Evolutionary conservation across 2,329 filamentous ascomycete genomes (phyloP), one percentile per base, ranked within the genome.

Genomic region (Colletotrichum orbiculare): DNA sequence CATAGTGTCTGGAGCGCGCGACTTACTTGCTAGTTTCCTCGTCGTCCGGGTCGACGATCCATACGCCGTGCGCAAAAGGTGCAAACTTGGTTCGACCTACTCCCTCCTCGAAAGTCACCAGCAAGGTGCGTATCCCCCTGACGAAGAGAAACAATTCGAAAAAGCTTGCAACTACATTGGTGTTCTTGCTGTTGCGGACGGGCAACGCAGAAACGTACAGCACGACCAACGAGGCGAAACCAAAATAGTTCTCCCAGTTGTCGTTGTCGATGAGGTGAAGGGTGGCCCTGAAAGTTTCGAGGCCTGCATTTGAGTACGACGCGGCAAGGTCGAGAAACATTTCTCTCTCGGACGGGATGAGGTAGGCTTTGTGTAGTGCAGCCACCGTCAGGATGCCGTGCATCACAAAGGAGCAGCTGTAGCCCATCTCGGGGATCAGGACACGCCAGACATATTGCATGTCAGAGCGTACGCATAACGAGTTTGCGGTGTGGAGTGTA

Each of bases 221-320:
- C 3, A 79, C 73, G 54, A 75, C 76, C 4, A 75, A 76, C 12
- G 79, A 79, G 60, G 80, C 78, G 54, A 83, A 80, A 69, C 75
- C 78, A 42, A 80, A 77, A 42, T 78, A 72, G n/a, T 78, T 75
- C 43, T 67, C 59, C 68, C 70, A 73, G 43, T 68, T 71, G 2
- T 63, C 54, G 7, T 68, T 33, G 37, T 67, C 37, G 8, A 73
- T 62, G 6, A 63, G 45, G 12, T 69, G 64, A 7, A 75, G 64
- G 5, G 65, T 55, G 2, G 62, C 55, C 9, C 73, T 72, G 42
- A 75, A 76, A 1, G 71, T 70, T 15, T 75, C 73, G 2, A 74
- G 71, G 1, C 73, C 73, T 2, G 74, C 57, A 2, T 71, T 74
- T 47, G 74, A 73, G 33, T 76, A 70, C 41, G 74, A 74, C n/a